phyloP scores from a whole-genome alignment of 805 yeast genomes.

The Ascoidea tarda region DNA sequence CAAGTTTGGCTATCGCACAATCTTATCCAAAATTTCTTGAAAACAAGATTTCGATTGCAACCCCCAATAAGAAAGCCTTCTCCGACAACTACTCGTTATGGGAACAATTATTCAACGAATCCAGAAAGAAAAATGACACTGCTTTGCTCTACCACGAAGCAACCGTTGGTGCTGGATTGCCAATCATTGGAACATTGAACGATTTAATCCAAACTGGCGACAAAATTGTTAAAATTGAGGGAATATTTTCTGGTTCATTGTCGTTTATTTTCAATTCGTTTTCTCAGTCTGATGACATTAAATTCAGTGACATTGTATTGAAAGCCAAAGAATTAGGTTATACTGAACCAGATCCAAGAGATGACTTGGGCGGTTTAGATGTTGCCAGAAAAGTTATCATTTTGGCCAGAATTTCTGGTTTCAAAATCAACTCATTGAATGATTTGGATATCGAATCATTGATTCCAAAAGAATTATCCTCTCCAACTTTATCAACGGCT shows the following conservation, averaged over 20 bases:
- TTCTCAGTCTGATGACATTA: slow-evolving; percentile 53
- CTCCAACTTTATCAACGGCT: slow-evolving; percentile 43
- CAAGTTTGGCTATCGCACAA: slow-evolving; percentile 64
- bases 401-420: slow-evolving; percentile 85
- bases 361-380: slow-evolving; percentile 94
- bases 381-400: slow-evolving; percentile 98
- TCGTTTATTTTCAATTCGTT: slow-evolving; percentile 92
- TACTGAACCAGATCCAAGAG: slow-evolving; percentile 99
- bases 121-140: slow-evolving; percentile 37
- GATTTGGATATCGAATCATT: slow-evolving; percentile 91
- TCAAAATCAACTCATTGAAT: slow-evolving; percentile 71
- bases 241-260: slow-evolving; percentile 91
- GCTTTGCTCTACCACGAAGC: slow-evolving; percentile 95
- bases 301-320: slow-evolving; percentile 81
- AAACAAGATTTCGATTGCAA: slow-evolving; percentile 82
- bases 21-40: slow-evolving; percentile 62
- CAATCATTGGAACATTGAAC: slow-evolving; percentile 76
- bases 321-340: slow-evolving; percentile 86
- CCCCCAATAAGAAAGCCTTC: slow-evolving; percentile 97
- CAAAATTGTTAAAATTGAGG: slow-evolving; percentile 81
- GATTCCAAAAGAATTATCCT: slow-evolving; percentile 77
- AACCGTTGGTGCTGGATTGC: slow-evolving; percentile 97
- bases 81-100: slow-evolving; percentile 64
- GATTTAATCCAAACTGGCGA: slow-evolving; percentile 92
- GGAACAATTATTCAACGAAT: slow-evolving; percentile 53